phyloP scores from a whole-genome alignment of 1,139 yeast genomes.

The Yamadazyma taylorii region DNA sequence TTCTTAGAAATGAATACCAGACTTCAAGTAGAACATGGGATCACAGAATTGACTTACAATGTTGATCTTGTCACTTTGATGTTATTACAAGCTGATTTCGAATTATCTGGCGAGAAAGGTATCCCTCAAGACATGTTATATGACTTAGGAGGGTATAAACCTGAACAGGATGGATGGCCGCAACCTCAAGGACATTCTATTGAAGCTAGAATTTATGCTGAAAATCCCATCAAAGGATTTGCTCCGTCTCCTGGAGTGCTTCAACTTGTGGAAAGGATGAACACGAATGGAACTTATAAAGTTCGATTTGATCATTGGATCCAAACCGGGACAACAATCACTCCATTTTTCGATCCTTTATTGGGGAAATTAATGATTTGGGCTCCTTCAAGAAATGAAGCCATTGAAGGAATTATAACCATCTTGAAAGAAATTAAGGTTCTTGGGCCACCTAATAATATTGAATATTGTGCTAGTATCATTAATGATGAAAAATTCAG shows the following conservation, averaged over 20 bases:
- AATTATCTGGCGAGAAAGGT: slow-evolving; percentile 19
- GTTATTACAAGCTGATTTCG: slow-evolving; percentile 30
- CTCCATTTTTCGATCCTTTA: slow-evolving; percentile 35
- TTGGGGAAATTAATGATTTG: slow-evolving; percentile 34
- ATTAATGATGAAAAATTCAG: slow-evolving; percentile 2
- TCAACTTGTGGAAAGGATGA: slow-evolving; percentile 25
- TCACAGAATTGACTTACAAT: slow-evolving; percentile 29
- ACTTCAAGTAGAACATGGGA: slow-evolving; percentile 36
- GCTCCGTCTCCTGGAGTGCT: slow-evolving; percentile 33
- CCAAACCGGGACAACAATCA: slow-evolving; percentile 28
- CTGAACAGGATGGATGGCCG: slow-evolving; percentile 17
- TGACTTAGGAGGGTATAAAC: slow-evolving; percentile 6
- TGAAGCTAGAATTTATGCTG: slow-evolving; percentile 34
- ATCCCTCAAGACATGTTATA: slow-evolving; percentile 17
- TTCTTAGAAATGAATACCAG: slow-evolving; percentile 35
- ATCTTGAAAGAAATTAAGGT: slow-evolving; percentile 19
- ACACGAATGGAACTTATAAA: slow-evolving; percentile 1
- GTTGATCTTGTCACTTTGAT: slow-evolving; percentile 31
- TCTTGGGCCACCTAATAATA: slow-evolving; percentile 29
- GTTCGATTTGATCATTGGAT: slow-evolving; percentile 34
- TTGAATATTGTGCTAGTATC: slow-evolving; percentile 20
- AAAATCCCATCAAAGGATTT: slow-evolving; percentile 30
- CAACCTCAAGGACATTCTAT: slow-evolving; percentile 33
- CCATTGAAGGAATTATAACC: slow-evolving; percentile 21
- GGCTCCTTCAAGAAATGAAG: slow-evolving; percentile 25